A percentile compares a stretch with the other conserved stretches of the same genome.
These are phyloP conservation scores for Geotrichum histeridarum DNA, from an alignment of 1,139 yeast genomes.

Conservation along the genomic window DNA sequence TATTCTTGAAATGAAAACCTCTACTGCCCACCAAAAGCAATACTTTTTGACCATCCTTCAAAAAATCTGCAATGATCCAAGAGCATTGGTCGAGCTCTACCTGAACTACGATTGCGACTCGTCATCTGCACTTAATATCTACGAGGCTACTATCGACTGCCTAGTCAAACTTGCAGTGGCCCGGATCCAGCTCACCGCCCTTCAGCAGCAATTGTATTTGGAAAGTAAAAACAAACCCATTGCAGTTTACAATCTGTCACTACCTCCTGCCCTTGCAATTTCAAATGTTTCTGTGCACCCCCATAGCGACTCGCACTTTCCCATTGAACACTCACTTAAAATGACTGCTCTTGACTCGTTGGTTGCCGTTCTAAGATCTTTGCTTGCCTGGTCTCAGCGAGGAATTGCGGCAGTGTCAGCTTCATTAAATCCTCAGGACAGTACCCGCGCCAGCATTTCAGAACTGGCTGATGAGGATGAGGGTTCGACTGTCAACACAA, in stretches of 20 bases:
- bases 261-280: slow-evolving; percentile 71
- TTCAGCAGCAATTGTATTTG: slow-evolving; percentile 60
- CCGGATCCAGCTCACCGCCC: slow-evolving; percentile 64
- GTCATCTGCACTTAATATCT: slow-evolving; percentile 71
- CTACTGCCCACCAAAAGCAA: slow-evolving; percentile 88
- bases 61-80: slow-evolving; percentile 79
- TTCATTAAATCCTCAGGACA: slow-evolving; percentile 1
- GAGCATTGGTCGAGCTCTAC: slow-evolving; percentile 86
- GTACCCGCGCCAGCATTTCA: slow-evolving; percentile 6
- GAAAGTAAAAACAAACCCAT: slow-evolving; percentile 58
- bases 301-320: slow-evolving; percentile 49
- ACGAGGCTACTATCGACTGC: slow-evolving; percentile 75
- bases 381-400: slow-evolving; percentile 84
- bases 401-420: slow-evolving; percentile 43
- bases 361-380: slow-evolving; percentile 75
- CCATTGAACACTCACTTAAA: slow-evolving; percentile 69
- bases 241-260: slow-evolving; percentile 68
- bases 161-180: slow-evolving; percentile 68
- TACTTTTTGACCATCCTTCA: slow-evolving; percentile 74
- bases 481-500: slow-evolving; percentile 17
- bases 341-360: slow-evolving; percentile 75
- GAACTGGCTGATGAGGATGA: slow-evolving; percentile 21
- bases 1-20: slow-evolving; percentile 83
- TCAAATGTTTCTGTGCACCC: slow-evolving; percentile 46
- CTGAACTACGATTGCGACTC: slow-evolving; percentile 90